Evolutionary conservation across 2,329 filamentous ascomycete genomes (phyloP).

Genomic region (Sclerotiophoma versabilis): DNA sequence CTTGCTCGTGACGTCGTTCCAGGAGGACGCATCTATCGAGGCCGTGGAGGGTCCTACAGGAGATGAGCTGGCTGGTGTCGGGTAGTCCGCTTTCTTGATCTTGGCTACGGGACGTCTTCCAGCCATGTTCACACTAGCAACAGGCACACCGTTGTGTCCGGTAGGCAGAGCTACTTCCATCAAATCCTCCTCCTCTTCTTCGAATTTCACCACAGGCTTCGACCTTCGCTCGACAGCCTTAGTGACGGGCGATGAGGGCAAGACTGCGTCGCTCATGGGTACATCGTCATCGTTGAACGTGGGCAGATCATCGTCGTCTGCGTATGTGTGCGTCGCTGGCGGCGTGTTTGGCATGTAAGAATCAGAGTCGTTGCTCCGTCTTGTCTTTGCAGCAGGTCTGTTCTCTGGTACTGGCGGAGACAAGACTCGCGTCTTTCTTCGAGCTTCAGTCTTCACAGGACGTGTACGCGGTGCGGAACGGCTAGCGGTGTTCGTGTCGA

Average conservation of each 20-base stretch:
- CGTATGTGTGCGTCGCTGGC: conserved; percentile 50
- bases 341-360: conserved; percentile 55
- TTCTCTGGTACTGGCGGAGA: conserved; percentile 72
- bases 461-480: conserved; percentile 63
- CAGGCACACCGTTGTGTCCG: conserved; percentile 67
- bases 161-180: conserved; percentile 85
- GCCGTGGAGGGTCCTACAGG: conserved; percentile 68
- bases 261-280: conserved; percentile 80
- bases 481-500: conserved; percentile 77
- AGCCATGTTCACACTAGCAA: conserved; percentile 81
- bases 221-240: conserved; percentile 78
- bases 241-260: conserved; percentile 84
- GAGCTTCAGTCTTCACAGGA: conserved; percentile 74
- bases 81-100: conserved; percentile 69
- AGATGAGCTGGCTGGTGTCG: conserved; percentile 78
- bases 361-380: conserved; percentile 44
- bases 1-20: conserved; percentile 86
- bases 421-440: conserved; percentile 79
- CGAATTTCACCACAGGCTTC: conserved; percentile 62
- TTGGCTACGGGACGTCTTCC: conserved; percentile 81
- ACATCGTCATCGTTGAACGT: conserved; percentile 68
- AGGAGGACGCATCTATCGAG: conserved; percentile 75
- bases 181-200: conserved; percentile 77
- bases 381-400: conserved; percentile 33
- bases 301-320: conserved; percentile 64